These are phyloP conservation scores for Flagelloscypha sp. DNA, from an alignment of 768 basidiomycete species.

Conservation along the genomic window DNA sequence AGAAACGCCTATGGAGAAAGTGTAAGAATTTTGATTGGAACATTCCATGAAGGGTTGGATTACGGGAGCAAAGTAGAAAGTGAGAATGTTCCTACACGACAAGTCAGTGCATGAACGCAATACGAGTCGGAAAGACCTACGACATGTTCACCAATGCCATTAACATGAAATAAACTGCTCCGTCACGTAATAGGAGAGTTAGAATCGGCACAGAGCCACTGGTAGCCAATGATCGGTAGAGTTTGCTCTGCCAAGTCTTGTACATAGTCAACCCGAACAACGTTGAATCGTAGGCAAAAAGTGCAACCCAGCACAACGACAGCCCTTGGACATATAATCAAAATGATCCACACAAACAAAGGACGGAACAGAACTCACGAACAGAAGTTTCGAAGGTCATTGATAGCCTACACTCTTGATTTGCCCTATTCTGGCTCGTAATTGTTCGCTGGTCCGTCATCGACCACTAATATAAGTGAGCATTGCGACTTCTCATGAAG, in stretches of 20 bases:
- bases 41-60: no score
- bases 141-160: no score
- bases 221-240: background rate
- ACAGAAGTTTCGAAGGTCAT: background rate
- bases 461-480: background rate
- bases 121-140: no score
- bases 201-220: background rate
- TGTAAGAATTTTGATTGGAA: no score
- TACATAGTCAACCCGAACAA: conserved; percentile 40
- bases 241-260: conserved; percentile 31
- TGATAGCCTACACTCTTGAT: background rate
- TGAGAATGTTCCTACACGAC: no score
- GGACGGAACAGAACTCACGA: conserved; percentile 2
- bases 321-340: conserved; percentile 13
- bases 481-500: conserved; percentile 9
- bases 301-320: conserved; percentile 39
- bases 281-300: conserved; percentile 39
- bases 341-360: background rate
- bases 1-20: no score
- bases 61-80: no score
- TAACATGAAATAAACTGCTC: background rate
- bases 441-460: background rate
- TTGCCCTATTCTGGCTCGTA: conserved; percentile 1
- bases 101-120: no score
- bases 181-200: conserved; percentile 1